Evolutionary conservation across 2,329 filamentous ascomycete genomes (phyloP).

Genomic region (Cordyceps cateniannulata): DNA sequence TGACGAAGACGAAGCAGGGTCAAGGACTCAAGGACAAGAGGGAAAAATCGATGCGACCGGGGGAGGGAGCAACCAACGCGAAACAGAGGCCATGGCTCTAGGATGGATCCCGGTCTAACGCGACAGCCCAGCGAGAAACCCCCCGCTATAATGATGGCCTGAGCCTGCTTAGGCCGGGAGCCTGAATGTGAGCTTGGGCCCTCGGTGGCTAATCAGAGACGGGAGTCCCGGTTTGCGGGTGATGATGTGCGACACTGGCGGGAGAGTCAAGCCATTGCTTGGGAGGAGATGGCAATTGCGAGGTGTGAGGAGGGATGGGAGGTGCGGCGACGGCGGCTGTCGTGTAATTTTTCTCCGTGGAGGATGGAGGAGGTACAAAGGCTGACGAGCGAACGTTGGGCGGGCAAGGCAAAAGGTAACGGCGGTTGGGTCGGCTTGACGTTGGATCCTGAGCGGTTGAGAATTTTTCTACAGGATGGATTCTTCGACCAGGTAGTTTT

Average conservation of each 20-base stretch:
- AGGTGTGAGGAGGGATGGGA: neutral
- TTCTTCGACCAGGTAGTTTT: neutral
- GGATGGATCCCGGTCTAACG: constrained; percentile 11
- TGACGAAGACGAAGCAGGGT: constrained; percentile 2
- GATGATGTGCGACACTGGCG: constrained; percentile 1
- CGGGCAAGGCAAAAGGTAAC: neutral
- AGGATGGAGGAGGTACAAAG: neutral
- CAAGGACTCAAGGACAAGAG: neutral
- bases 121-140: constrained; percentile 7
- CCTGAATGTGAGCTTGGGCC: constrained; percentile 11
- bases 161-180: constrained; percentile 8
- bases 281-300: constrained; percentile 2
- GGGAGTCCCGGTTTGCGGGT: neutral
- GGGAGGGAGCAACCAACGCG: constrained; percentile 10
- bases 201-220: constrained; percentile 8
- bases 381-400: neutral
- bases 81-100: constrained; percentile 14
- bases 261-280: constrained; percentile 9
- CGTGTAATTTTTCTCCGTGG: constrained; percentile 4
- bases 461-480: neutral
- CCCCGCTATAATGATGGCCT: constrained; percentile 13
- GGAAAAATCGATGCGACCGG: constrained; percentile 7
- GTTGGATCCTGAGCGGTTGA: neutral
- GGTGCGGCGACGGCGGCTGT: neutral
- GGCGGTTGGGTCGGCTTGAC: neutral